Percentiles rank a stretch among this genome's conserved stretches.
Evolutionary conservation across 2,329 filamentous ascomycete species (phyloP).

Genomic region (Exophiala spinifera): DNA sequence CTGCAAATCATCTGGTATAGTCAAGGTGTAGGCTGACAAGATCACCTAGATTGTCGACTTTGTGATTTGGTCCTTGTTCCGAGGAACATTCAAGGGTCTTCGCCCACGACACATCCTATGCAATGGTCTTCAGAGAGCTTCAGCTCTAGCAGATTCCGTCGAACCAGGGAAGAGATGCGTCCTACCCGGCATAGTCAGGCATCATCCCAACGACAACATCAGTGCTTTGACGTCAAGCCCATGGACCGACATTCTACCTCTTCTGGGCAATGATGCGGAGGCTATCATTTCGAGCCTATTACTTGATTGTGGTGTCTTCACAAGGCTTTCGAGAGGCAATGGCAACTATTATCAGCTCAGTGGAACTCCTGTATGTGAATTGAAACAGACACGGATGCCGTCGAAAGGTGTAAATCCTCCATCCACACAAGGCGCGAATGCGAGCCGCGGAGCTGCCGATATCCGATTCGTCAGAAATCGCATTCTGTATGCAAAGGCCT

Average conservation of each 20-base stretch:
- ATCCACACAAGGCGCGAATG: neutral
- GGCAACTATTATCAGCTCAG: conserved; percentile 76
- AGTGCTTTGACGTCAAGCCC: conserved; percentile 63
- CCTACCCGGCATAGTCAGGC: conserved; percentile 65
- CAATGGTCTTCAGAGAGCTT: conserved; percentile 65
- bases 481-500: conserved; percentile 79
- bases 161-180: conserved; percentile 37
- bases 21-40: conserved; percentile 2
- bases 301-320: conserved; percentile 73
- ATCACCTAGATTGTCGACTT: conserved; percentile 68
- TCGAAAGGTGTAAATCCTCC: neutral
- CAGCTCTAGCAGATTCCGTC: neutral
- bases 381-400: neutral
- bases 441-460: neutral
- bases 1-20: neutral
- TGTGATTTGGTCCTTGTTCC: conserved; percentile 73
- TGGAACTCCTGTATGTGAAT: conserved; percentile 45
- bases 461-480: conserved; percentile 68
- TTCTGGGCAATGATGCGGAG: conserved; percentile 74
- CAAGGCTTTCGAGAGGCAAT: conserved; percentile 55
- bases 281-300: conserved; percentile 74
- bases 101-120: conserved; percentile 74
- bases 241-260: conserved; percentile 71
- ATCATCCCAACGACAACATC: conserved; percentile 68
- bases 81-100: conserved; percentile 44